phyloP scores from a whole-genome alignment of 768 basidiomycete species.

The Suillus discolor region DNA sequence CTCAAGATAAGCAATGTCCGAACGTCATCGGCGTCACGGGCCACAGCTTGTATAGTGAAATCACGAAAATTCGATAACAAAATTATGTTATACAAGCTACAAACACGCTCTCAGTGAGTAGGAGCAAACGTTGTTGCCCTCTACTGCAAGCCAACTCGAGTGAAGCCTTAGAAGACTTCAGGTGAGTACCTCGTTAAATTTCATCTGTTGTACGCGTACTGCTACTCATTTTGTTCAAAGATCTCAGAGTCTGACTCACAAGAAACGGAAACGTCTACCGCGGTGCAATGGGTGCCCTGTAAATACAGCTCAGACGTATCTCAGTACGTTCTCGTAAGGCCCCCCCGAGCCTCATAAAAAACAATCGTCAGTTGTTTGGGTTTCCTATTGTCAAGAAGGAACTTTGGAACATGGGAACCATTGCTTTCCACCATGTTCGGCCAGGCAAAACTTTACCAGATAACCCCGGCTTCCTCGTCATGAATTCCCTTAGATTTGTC shows the following conservation, averaged over 20 bases:
- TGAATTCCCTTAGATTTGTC: background rate
- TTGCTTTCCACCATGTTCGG: background rate
- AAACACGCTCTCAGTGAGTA: too few species aligned
- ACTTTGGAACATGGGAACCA: background rate
- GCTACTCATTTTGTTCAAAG: background rate
- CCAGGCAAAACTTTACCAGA: background rate
- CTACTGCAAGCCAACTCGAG: background rate
- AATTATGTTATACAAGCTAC: too few species aligned
- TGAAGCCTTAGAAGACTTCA: background rate
- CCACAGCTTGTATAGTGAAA: too few species aligned
- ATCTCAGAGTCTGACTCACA: background rate
- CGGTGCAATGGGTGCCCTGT: background rate
- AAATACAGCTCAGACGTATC: background rate
- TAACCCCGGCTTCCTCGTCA: background rate
- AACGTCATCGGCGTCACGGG: too few species aligned
- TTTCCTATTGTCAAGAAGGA: background rate
- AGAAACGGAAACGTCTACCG: background rate
- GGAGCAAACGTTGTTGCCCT: too few species aligned
- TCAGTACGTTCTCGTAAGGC: background rate
- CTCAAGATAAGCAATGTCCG: too few species aligned
- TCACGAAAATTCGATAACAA: too few species aligned
- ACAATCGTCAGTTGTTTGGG: background rate
- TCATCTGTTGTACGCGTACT: background rate
- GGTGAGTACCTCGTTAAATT: background rate
- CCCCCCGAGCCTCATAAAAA: background rate